phyloP scores from a whole-genome alignment of 2,329 filamentous ascomycete genomes.

The Colletotrichum viniferum region DNA sequence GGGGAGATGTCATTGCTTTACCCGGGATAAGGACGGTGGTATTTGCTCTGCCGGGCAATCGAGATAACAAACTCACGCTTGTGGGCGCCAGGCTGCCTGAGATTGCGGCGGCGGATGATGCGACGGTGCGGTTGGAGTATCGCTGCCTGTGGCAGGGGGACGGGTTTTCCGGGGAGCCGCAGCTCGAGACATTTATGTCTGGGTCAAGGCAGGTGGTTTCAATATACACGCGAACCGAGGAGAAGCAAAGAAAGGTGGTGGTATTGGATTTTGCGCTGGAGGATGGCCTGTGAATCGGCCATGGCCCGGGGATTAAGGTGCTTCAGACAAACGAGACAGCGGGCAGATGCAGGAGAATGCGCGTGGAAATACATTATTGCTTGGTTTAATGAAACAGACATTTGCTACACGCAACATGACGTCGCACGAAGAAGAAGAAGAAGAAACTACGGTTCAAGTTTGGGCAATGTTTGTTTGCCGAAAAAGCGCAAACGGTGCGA shows the following conservation, averaged over 20 bases:
- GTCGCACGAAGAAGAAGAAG: background rate
- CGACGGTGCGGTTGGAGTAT: background rate
- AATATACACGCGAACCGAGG: slow-evolving; percentile 12
- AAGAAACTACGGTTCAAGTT: background rate
- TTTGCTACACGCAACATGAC: background rate
- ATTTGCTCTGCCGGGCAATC: slow-evolving; percentile 14
- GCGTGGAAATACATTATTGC: background rate
- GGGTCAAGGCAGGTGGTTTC: slow-evolving; percentile 1
- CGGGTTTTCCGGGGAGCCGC: slow-evolving; percentile 18
- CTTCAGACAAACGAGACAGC: background rate
- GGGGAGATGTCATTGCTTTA: slow-evolving; percentile 6
- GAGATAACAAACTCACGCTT: slow-evolving; percentile 5
- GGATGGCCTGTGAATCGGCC: background rate
- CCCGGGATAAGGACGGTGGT: background rate
- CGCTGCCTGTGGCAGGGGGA: background rate
- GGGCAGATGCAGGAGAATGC: background rate
- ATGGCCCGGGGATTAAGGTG: background rate
- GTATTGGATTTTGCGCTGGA: slow-evolving; percentile 13
- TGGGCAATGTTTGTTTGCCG: slow-evolving; percentile 1
- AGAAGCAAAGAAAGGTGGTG: slow-evolving; percentile 10
- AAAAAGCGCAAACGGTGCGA: background rate
- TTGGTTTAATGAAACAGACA: background rate
- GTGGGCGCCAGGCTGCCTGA: background rate
- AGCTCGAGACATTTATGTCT: slow-evolving; percentile 8
- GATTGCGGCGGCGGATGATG: background rate